Evolutionary conservation across 2,329 filamentous ascomycete genomes (phyloP).

Genomic region (Aspergillus ruber): DNA sequence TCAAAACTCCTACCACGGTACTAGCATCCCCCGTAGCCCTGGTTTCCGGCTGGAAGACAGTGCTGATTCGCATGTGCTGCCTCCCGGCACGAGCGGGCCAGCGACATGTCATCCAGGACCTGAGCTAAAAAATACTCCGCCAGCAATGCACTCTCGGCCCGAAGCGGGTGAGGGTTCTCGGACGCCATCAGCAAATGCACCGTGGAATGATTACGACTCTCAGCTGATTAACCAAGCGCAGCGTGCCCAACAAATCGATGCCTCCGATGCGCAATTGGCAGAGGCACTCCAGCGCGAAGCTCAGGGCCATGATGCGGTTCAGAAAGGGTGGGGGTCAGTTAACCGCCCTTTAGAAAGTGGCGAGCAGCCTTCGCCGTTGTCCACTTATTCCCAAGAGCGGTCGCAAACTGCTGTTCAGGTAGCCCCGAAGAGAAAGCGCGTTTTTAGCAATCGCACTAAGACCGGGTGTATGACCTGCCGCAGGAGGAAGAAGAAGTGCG

Average conservation of each 20-base stretch:
- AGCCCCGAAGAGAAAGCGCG: constrained; percentile 42
- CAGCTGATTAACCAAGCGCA: constrained; percentile 42
- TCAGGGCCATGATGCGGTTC: constrained; percentile 33
- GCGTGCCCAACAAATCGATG: constrained; percentile 38
- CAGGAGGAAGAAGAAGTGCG: constrained; percentile 93
- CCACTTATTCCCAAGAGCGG: constrained; percentile 28
- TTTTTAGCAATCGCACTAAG: constrained; percentile 91
- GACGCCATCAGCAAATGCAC: constrained; percentile 20
- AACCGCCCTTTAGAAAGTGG: constrained; percentile 33
- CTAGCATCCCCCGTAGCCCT: constrained; percentile 31
- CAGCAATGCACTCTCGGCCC: constrained; percentile 16
- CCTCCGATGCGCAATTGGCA: constrained; percentile 46
- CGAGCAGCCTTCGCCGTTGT: constrained; percentile 28
- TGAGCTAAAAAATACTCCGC: constrained; percentile 16
- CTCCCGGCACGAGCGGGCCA: constrained; percentile 13
- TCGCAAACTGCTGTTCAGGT: constrained; percentile 31
- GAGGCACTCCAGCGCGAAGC: constrained; percentile 48
- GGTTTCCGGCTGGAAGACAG: constrained; percentile 32
- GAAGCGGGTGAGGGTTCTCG: constrained; percentile 26
- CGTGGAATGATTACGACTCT: constrained; percentile 36
- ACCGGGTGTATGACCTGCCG: constrained; percentile 92
- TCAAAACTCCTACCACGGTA: constrained; percentile 30
- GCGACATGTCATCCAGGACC: constrained; percentile 10
- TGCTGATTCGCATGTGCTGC: constrained; percentile 16
- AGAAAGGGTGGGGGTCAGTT: constrained; percentile 24